Evolutionary conservation across 768 basidiomycete species (phyloP), one percentile per base, ranked within the genome.

Genomic region (Clitopilus passeckerianus): DNA sequence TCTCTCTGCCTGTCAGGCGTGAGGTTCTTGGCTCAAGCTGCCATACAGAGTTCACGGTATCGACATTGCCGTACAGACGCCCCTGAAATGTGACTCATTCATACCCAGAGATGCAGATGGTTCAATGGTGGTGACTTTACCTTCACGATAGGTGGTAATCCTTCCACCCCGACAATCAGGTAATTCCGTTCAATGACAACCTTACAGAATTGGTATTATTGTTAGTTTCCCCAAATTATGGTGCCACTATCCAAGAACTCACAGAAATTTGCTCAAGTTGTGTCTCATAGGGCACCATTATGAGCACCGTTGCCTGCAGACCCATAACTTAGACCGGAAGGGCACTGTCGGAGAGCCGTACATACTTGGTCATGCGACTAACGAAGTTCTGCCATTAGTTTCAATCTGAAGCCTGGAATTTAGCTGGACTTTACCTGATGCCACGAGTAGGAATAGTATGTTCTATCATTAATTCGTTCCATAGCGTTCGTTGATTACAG

Each of bases 351-450:
- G 46, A 50, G 46, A 50, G 46, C 22, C 22, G 46, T n/a, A 34
- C 30, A 37, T 77, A 86, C 91, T 85, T 93, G 91, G 80, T 93
- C 91, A 81, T 93, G 91, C 62, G 91, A 91, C 91, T 93, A 61
- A 65, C 56, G 63, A 59, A 30, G 7, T 30, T 63, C 60, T 27
- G 58, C 60, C 33, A 59, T 57, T 35, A 35, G 34, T 61, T 63
- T 34, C 60, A 57, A 60, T 66, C 54, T 64, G 61, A 53, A 62
- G 63, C 56, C 57, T 18, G 23, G 57, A 60, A 27, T 59, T 59
- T 55, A 55, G 56, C 54, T 46, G 30, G 16, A 55, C 71, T 34
- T 62, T 67, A 91, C 91, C 84, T 93, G 91, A 72, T 93, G 91
- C 91, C 91, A 93, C 63, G 91, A 90, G 66, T 93, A 93, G 1